Conservation (phyloP, 1,139 yeast genomes). For the Magnusiomyces sp. region DNA sequence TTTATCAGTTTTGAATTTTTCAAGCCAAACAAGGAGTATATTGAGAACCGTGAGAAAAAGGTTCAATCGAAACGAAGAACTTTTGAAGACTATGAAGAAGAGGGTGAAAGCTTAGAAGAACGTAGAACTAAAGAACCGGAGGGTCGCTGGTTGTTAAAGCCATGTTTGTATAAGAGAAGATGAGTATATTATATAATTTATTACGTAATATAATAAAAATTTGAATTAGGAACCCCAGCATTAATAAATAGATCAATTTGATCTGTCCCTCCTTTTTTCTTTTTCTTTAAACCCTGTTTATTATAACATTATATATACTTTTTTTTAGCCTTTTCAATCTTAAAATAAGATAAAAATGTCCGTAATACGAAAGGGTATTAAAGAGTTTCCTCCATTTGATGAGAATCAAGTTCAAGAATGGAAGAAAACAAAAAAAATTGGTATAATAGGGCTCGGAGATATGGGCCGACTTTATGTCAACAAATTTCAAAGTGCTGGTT, state of each 20-base stretch:
- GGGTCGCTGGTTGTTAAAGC: conserved; percentile 85
- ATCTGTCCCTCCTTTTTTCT: too few species aligned
- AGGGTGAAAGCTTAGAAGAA: conserved; percentile 47
- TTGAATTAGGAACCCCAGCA: too few species aligned
- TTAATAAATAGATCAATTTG: too few species aligned
- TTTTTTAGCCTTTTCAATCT: too few species aligned
- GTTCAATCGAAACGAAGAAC: conserved; percentile 39
- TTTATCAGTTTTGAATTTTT: conserved; percentile 89
- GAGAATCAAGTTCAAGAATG: conserved; percentile 23
- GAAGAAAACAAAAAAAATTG: conserved; percentile 49
- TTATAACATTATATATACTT: too few species aligned
- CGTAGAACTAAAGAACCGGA: conserved; percentile 57
- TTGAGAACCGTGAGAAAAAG: conserved; percentile 57
- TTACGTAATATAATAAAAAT: too few species aligned
- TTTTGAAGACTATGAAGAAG: conserved; percentile 48
- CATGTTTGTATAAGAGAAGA: conserved; percentile 91
- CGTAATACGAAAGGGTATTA: too few species aligned
- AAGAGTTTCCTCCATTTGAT: neutral
- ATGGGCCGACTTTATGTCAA: conserved; percentile 89
- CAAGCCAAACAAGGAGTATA: conserved; percentile 61
- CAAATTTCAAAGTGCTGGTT: conserved; percentile 71
- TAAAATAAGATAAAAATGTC: too few species aligned
- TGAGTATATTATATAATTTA: conserved; percentile 32
- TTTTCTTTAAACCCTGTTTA: too few species aligned
- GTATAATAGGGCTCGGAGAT: conserved; percentile 93